Base-by-base conservation (phyloP, 306 rosid genomes). In the Ormosia emarginata region DNA sequence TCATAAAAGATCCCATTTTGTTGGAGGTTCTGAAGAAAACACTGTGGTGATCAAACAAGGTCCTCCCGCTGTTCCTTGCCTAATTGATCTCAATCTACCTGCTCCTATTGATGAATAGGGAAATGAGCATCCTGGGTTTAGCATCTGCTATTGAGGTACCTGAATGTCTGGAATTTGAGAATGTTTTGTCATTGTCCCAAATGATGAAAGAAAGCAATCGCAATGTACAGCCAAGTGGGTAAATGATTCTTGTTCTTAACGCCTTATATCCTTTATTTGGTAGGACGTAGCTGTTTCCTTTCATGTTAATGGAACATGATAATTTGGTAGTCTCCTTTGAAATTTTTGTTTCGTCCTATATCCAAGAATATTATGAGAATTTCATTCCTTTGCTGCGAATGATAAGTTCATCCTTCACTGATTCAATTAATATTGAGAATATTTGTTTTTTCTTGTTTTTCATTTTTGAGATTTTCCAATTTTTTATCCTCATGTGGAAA, bases 51-150 rank as follows among this genome's bases (percentile, higher is more conserved):
- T 86, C 61, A 84, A 83, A 63, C 91, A 88, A 80, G 90, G 43
- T 74, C 65, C 78, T 24, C 71, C 83, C 76, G 85, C 75, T 67
- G 86, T 34, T 58, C 87, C 86, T 33, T 86, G 92, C 37, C 78
- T 90, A 30, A 86, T 94, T 79, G 98, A 94, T 91, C 97, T 94
- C 34, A 94, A 94, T 76, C 91, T 89, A 67, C 98, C 98, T 72
- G 95, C 98, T 82, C 92, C 97, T 40, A 73, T 79, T 73, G 97
- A 91, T 75, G 97, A 92, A 49, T 91, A 90, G 57, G 66, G 77
- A 61, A 82, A 62, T 67, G 85, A 52, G 69, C 82, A 75, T 74
- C 81, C 87, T 78, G 79, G 67, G 53, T 83, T 85, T 55, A 87
- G 80, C 79, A 78, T 66, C 77, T n/a, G 55, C 78, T 59, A 30